Evolutionary conservation across 257 asterid species (phyloP).

Genomic region (Scutellaria baicalensis): DNA sequence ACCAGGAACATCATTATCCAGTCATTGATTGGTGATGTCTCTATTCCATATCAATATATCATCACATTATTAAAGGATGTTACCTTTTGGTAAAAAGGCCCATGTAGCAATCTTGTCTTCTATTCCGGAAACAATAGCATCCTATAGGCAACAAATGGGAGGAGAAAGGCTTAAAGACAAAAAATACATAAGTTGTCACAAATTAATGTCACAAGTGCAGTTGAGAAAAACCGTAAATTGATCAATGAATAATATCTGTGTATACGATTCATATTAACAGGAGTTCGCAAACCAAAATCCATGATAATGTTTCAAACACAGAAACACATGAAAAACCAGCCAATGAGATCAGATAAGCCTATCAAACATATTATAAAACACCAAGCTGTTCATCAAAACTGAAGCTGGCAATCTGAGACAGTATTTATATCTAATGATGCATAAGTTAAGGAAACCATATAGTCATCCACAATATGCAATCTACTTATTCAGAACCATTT

Average conservation of each 20-base stretch:
- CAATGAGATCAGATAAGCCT: not conserved
- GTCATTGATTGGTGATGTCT: not conserved
- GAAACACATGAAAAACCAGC: not conserved
- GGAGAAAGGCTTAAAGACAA: slow-evolving; percentile 5
- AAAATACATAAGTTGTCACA: not conserved
- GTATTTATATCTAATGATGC: not conserved
- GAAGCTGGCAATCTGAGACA: not conserved
- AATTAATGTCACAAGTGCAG: not conserved
- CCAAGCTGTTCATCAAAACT: not conserved
- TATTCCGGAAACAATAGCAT: slow-evolving; percentile 84
- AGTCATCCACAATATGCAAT: not conserved
- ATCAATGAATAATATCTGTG: not conserved
- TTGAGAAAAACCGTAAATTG: not conserved
- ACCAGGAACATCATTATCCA: slow-evolving; percentile 1
- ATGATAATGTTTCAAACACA: slow-evolving; percentile 6
- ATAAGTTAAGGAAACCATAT: not conserved
- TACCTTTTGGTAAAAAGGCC: slow-evolving; percentile 95
- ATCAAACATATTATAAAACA: not conserved
- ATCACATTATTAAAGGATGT: not conserved
- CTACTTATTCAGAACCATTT: not conserved
- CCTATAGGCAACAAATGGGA: slow-evolving; percentile 37
- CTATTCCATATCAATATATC: slow-evolving; percentile 1
- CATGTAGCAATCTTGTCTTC: slow-evolving; percentile 95
- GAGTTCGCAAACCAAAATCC: not conserved
- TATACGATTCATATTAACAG: not conserved